Conservation (phyloP, 139 green algal species). For the Coccomyxa sp. region DNA sequence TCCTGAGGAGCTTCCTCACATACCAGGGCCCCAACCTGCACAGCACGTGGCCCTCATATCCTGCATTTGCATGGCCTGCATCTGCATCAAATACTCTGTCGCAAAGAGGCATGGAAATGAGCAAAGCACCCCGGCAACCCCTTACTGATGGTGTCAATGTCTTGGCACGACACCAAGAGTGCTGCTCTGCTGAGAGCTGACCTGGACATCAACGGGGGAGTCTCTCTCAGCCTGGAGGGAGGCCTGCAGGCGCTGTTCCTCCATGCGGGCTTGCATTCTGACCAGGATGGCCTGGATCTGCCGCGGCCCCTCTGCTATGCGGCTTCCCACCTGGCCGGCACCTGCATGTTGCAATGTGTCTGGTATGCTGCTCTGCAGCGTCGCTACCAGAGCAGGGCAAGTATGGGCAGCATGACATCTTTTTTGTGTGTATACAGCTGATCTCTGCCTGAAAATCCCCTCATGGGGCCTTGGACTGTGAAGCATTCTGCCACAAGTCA, state of each 20-base stretch:
- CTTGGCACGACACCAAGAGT: neutral
- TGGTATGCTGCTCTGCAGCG: too few species aligned
- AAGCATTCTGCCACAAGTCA: too few species aligned
- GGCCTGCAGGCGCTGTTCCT: constrained; percentile 38
- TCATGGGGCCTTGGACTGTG: too few species aligned
- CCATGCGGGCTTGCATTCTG: constrained; percentile 36
- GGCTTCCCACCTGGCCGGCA: constrained; percentile 12
- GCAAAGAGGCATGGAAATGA: too few species aligned
- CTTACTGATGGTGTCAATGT: neutral
- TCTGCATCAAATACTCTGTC: neutral
- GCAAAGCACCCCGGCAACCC: too few species aligned
- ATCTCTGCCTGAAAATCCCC: too few species aligned
- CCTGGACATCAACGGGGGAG: constrained; percentile 51
- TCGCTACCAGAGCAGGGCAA: too few species aligned
- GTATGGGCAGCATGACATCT: too few species aligned
- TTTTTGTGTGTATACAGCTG: too few species aligned
- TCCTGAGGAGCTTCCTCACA: constrained; percentile 78
- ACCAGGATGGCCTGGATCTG: constrained; percentile 34
- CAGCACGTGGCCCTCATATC: too few species aligned
- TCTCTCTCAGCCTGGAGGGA: constrained; percentile 29
- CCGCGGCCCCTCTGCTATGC: constrained; percentile 21
- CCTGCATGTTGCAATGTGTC: too few species aligned
- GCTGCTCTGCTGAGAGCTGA: neutral
- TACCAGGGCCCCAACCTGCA: constrained; percentile 43
- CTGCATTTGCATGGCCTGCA: too few species aligned